Percentiles rank a stretch among this genome's conserved stretches.
phyloP scores from a whole-genome alignment of 768 basidiomycete genomes.

The Termitomyces sp. region DNA sequence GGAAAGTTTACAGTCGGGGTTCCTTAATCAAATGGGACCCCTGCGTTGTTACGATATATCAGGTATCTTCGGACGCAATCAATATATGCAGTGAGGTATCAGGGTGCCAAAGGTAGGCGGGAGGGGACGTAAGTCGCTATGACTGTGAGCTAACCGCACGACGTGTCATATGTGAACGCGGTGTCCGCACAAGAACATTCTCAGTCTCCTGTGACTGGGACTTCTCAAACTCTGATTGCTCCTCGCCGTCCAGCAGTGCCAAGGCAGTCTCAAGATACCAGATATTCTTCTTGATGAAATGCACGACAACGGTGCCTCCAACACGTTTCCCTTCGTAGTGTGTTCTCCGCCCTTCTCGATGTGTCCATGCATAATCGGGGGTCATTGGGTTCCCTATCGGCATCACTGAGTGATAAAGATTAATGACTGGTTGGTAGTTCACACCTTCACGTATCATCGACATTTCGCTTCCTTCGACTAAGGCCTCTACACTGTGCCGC shows the following conservation, averaged over 20 bases:
- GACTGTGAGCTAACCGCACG: constrained; percentile 1
- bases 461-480: constrained; percentile 91
- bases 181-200: constrained; percentile 12
- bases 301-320: constrained; percentile 92
- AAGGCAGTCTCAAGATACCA: constrained; percentile 95
- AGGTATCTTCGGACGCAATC: neutral
- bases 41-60: constrained; percentile 3
- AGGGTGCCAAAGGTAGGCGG: neutral
- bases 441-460: constrained; percentile 64
- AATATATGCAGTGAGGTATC: neutral
- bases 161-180: constrained; percentile 6
- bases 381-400: constrained; percentile 51
- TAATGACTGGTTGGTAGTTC: constrained; percentile 5
- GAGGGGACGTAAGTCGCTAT: neutral
- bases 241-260: constrained; percentile 78
- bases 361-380: constrained; percentile 60
- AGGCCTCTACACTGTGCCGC: constrained; percentile 76
- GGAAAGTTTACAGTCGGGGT: neutral
- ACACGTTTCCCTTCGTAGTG: constrained; percentile 66
- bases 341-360: constrained; percentile 62
- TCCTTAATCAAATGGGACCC: neutral
- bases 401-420: constrained; percentile 1
- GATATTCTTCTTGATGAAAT: constrained; percentile 95
- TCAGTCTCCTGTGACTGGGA: constrained; percentile 24
- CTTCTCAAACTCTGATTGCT: constrained; percentile 52